phyloP scores from a whole-genome alignment of 192 early-diverging fungal genomes.

The Chytriomyces sp. region DNA sequence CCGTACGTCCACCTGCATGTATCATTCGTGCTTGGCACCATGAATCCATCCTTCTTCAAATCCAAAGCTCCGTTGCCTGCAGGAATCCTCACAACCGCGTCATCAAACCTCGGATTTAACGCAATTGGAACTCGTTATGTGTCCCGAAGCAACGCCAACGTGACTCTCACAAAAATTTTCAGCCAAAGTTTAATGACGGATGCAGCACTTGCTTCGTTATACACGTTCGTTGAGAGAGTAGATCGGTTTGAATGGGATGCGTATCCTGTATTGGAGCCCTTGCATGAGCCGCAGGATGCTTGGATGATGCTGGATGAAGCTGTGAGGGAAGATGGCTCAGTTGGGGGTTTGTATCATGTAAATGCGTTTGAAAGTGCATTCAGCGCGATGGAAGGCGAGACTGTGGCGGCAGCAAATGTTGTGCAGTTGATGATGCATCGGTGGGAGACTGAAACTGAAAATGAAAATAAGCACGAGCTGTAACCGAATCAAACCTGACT shows the following conservation, averaged over 20 bases:
- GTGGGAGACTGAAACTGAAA: constrained; percentile 8
- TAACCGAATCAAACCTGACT: not conserved
- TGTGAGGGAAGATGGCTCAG: constrained; percentile 21
- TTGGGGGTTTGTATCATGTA: constrained; percentile 60
- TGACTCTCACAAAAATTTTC: constrained; percentile 67
- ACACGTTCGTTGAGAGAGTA: constrained; percentile 52
- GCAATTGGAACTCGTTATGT: constrained; percentile 46
- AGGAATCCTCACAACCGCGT: constrained; percentile 56
- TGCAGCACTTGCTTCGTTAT: constrained; percentile 53
- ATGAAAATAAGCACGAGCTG: not conserved
- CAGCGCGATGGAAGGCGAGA: constrained; percentile 75
- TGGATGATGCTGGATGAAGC: constrained; percentile 31
- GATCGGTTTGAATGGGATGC: constrained; percentile 64
- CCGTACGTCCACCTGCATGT: constrained; percentile 55
- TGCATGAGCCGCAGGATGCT: not conserved
- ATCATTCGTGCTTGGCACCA: constrained; percentile 60
- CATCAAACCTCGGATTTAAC: constrained; percentile 37
- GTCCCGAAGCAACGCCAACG: constrained; percentile 43
- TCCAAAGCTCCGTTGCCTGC: constrained; percentile 44
- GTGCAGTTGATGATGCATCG: constrained; percentile 49
- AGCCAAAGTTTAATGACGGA: constrained; percentile 48
- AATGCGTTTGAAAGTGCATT: constrained; percentile 66
- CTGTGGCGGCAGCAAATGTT: constrained; percentile 61
- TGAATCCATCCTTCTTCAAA: constrained; percentile 59
- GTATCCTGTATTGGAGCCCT: constrained; percentile 59